Evolutionary conservation across 805 yeast species (phyloP), one percentile per base, ranked within the genome.

Genomic region (Clavispora asparagi): DNA sequence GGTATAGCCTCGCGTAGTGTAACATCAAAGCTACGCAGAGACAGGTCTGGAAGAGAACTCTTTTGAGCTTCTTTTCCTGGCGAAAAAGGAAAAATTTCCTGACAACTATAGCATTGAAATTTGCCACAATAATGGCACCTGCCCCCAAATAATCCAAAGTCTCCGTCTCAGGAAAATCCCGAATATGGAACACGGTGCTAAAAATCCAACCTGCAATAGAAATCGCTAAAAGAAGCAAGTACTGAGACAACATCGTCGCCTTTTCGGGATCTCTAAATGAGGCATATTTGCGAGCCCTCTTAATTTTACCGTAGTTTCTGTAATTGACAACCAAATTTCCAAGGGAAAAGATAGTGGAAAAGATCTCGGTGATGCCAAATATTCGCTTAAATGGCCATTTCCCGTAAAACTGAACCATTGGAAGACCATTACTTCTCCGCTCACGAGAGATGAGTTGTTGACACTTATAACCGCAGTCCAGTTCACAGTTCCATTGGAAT

Each of bases 81-180:
- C 42, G 50, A 51, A 55, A 63, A 11, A 71, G 47, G n/a, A 54
- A 47, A 41, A 65, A 69, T 44, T 53, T 66, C 23, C 76, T 52
- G 2, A 67, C 55, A 5, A 51, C 46, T 1, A 71, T 62, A 2
- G 65, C 67, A 43, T 66, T 67, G 53, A 70, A 68, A 44, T 68
- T 68, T 39, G 63, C 54, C 31, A 69, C 45, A 4, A 71, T 58
- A 3, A 72, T 67, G 16, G 63, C 61, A 27, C 68, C 65, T 2
- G 77, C 77, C 1, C 76, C 76, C 42, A 60, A 60, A 52, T 72
- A 72, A 48, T 72, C 77, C 35, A 71, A 49, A 4, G 70, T 59
- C 48, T 72, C 77, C 6, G 76, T 70, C 9, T 58, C 7, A 0
- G 70, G 55, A 29, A 54, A 56, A 47, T 72, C 77, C 33, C 74